These are phyloP conservation scores for Crithidia brevicula DNA, from an alignment of 208 protist genomes.

Conservation along the genomic window DNA sequence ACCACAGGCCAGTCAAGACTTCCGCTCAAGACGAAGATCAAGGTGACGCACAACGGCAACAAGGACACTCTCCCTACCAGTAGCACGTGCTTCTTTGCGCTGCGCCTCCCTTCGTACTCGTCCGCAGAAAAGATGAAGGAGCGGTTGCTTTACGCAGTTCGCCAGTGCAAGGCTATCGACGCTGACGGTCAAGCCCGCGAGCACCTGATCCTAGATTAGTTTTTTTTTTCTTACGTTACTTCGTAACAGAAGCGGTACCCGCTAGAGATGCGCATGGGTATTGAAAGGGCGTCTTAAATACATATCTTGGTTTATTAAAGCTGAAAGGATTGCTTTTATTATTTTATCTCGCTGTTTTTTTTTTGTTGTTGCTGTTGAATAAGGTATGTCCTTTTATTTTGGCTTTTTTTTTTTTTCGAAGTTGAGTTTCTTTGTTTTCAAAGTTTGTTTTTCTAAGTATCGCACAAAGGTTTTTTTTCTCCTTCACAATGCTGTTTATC, in stretches of 20 bases:
- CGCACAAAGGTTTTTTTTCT: not conserved
- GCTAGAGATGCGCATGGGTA: too few relatives aligned
- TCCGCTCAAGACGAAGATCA: conserved; percentile 84
- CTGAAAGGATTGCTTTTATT: conserved; percentile 10
- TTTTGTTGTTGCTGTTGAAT: too few relatives aligned
- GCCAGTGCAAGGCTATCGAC: conserved; percentile 95
- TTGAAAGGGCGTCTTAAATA: too few relatives aligned
- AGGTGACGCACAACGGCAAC: conserved; percentile 74
- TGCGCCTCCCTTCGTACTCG: conserved; percentile 91
- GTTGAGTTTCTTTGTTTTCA: not conserved
- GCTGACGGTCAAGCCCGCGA: conserved; percentile 90
- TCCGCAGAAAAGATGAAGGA: conserved; percentile 89
- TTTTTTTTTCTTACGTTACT: not conserved
- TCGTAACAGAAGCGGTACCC: conserved; percentile 4
- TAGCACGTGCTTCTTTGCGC: conserved; percentile 96
- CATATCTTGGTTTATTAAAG: too few relatives aligned
- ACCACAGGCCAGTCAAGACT: conserved; percentile 88
- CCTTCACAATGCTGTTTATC: not conserved
- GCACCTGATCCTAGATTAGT: conserved; percentile 53
- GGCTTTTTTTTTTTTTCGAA: too few relatives aligned
- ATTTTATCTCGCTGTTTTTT: not conserved
- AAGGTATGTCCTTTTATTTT: too few relatives aligned
- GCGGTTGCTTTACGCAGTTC: conserved; percentile 94
- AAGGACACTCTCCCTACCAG: conserved; percentile 89
- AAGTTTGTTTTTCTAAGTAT: too few relatives aligned